Evolutionary conservation across 345 rosid species (phyloP).

Genomic region (Citrus trifoliata): DNA sequence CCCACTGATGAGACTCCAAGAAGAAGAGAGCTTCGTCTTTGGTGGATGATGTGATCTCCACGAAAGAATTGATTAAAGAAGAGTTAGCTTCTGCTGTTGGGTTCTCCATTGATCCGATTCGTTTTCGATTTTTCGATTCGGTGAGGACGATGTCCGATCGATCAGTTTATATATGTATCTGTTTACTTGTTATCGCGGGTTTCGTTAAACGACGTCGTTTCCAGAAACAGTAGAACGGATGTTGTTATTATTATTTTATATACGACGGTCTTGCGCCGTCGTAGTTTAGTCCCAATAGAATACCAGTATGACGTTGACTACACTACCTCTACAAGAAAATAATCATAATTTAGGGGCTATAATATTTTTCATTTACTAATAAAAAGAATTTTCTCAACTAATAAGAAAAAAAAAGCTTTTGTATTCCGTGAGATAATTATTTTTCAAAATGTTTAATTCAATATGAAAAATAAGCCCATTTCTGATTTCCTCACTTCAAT

Average conservation of each 20-base stretch:
- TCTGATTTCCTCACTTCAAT: too few species aligned
- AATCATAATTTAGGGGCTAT: too few species aligned
- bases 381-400: too few species aligned
- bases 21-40: conserved; percentile 77
- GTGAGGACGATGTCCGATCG: background rate
- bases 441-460: too few species aligned
- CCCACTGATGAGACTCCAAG: conserved; percentile 85
- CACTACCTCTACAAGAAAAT: too few species aligned
- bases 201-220: background rate
- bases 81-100: conserved; percentile 25
- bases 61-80: conserved; percentile 55
- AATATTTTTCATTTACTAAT: too few species aligned
- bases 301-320: background rate
- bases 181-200: background rate
- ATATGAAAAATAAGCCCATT: too few species aligned
- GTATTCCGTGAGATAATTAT: too few species aligned
- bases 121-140: background rate
- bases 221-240: background rate
- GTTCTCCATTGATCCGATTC: conserved; percentile 29
- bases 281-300: background rate
- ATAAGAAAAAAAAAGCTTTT: too few species aligned
- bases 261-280: background rate
- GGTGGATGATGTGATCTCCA: conserved; percentile 86
- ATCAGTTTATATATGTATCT: background rate
- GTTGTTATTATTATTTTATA: too few species aligned